Evolutionary conservation across 345 rosid genomes (phyloP).

Genomic region (Pugionium cornutum): DNA sequence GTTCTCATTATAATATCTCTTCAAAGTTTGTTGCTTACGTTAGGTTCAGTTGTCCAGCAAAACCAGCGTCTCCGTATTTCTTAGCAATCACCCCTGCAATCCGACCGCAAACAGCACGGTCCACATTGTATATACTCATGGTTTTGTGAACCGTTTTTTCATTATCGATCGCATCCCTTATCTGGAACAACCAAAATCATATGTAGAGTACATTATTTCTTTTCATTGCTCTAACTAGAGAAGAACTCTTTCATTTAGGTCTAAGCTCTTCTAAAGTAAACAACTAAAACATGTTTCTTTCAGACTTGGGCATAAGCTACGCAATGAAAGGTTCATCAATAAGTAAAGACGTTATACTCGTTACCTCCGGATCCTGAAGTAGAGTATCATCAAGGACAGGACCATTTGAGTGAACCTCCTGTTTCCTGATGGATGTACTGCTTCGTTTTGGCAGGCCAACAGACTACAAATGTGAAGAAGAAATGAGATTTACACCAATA

Average conservation of each 20-base stretch:
- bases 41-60: slow-evolving; percentile 92
- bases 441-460: slow-evolving; percentile 85
- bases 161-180: slow-evolving; percentile 75
- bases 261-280: slow-evolving; percentile 3
- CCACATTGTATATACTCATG: slow-evolving; percentile 75
- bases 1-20: not conserved
- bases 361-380: slow-evolving; percentile 90
- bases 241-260: slow-evolving; percentile 1
- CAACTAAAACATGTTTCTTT: no score
- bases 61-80: slow-evolving; percentile 94
- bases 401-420: slow-evolving; percentile 87
- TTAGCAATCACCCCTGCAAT: slow-evolving; percentile 87
- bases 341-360: not conserved
- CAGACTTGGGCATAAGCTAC: not conserved
- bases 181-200: slow-evolving; percentile 45
- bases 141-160: slow-evolving; percentile 74
- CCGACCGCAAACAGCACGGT: slow-evolving; percentile 93
- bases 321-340: not conserved
- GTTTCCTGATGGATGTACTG: slow-evolving; percentile 88
- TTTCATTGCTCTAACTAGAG: slow-evolving; percentile 3
- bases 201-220: slow-evolving; percentile 1
- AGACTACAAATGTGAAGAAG: slow-evolving; percentile 47
- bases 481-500: slow-evolving; percentile 17
- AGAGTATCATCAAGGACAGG: slow-evolving; percentile 78
- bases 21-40: slow-evolving; percentile 57